Evolutionary conservation across 345 rosid genomes (phyloP).

Genomic region (Eucalyptus regnans): DNA sequence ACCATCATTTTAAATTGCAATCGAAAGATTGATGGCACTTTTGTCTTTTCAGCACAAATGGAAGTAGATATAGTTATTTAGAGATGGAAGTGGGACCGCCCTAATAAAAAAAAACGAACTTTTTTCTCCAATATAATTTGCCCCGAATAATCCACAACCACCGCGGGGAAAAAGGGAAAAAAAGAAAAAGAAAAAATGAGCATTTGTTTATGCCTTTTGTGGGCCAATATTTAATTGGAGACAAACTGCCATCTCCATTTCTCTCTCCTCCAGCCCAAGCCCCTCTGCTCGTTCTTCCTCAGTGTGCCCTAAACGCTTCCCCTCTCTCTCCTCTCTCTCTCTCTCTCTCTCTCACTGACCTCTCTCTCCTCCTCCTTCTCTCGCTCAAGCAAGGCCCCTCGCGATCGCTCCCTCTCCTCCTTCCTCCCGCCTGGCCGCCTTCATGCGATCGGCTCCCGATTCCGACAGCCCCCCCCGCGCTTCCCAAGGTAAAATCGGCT

Average conservation of each 20-base stretch:
- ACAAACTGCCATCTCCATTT: background rate
- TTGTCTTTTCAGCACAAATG: too few species aligned
- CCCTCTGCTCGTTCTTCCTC: background rate
- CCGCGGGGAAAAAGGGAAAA: background rate
- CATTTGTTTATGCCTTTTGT: background rate
- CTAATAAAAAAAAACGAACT: background rate
- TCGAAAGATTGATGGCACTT: too few species aligned
- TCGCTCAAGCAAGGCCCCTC: background rate
- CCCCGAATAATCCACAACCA: background rate
- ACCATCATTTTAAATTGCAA: too few species aligned
- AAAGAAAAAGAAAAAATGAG: background rate
- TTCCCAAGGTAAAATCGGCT: background rate
- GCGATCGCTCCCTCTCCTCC: background rate
- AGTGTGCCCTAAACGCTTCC: background rate
- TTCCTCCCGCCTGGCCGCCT: background rate
- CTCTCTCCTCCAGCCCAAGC: background rate
- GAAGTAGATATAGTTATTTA: too few species aligned
- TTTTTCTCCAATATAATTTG: background rate
- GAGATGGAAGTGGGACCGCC: too few species aligned
- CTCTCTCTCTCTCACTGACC: too few species aligned
- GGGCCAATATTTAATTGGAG: background rate
- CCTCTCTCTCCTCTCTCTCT: background rate
- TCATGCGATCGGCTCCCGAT: background rate
- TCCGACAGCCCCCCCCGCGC: background rate
- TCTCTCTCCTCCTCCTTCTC: background rate